phyloP scores from a whole-genome alignment of 73 alveolate species.

The Effrenium voratum region DNA sequence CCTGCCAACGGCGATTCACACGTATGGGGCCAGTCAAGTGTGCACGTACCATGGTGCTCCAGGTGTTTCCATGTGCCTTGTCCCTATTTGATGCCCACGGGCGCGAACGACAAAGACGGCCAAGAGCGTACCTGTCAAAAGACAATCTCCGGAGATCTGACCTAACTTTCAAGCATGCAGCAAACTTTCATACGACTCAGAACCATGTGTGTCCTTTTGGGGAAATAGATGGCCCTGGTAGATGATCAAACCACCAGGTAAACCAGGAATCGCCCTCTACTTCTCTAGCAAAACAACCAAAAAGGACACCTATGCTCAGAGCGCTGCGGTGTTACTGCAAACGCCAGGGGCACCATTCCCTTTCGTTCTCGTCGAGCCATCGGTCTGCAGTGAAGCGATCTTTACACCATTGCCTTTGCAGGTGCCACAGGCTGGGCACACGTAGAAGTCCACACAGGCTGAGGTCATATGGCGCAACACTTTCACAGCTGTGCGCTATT shows the following conservation, averaged over 20 bases:
- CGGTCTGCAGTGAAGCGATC: conserved; percentile 80
- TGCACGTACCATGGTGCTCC: background rate
- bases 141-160: background rate
- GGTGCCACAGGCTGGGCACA: background rate
- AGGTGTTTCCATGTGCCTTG: background rate
- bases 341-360: conserved; percentile 54
- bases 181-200: background rate
- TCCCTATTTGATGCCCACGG: conserved; percentile 78
- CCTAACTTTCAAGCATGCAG: background rate
- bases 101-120: conserved; percentile 57
- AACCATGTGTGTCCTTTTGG: background rate
- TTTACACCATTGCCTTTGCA: conserved; percentile 46
- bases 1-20: background rate
- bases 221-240: too few species aligned
- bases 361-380: conserved; percentile 77
- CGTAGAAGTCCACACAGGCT: background rate
- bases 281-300: background rate
- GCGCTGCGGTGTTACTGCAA: too few species aligned
- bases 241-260: too few species aligned
- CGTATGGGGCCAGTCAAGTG: background rate
- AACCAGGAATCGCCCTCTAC: background rate
- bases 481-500: too few species aligned
- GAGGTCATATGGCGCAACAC: too few species aligned
- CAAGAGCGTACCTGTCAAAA: conserved; percentile 27
- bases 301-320: too few species aligned